Conservation (phyloP, 768 basidiomycete genomes). For the Termitomyces sp. region DNA sequence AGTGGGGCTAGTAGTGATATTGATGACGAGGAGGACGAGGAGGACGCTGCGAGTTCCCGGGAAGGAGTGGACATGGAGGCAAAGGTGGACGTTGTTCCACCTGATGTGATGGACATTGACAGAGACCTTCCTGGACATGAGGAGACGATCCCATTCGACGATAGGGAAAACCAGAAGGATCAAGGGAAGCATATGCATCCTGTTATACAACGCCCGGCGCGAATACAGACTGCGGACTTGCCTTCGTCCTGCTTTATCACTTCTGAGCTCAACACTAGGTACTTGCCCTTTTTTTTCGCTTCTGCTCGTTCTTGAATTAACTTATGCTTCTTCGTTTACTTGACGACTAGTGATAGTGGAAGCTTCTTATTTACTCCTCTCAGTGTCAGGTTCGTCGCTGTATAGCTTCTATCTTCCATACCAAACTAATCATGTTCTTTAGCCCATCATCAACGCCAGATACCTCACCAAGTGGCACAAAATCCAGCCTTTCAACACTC, state of each 20-base stretch:
- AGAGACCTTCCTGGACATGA: constrained; percentile 1
- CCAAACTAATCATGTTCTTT: not conserved
- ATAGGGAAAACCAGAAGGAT: constrained; percentile 21
- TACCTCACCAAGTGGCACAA: not conserved
- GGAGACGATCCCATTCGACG: constrained; percentile 7
- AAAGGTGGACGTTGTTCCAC: constrained; percentile 17
- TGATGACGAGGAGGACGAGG: constrained; percentile 14
- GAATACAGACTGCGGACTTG: constrained; percentile 13
- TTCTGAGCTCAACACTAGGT: constrained; percentile 7
- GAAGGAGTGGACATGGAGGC: constrained; percentile 9
- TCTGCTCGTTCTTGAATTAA: not conserved
- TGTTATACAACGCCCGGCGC: constrained; percentile 28
- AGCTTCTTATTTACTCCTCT: not conserved
- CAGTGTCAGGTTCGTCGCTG: not conserved
- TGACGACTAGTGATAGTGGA: not conserved
- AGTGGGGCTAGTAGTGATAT: constrained; percentile 13
- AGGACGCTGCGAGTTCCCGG: constrained; percentile 6
- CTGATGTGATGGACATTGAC: constrained; percentile 15
- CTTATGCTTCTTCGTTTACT: not conserved
- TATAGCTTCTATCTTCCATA: not conserved
- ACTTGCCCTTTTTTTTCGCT: not conserved
- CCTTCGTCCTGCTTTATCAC: constrained; percentile 3
- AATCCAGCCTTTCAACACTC: not conserved
- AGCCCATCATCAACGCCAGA: not conserved
- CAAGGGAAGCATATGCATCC: constrained; percentile 52